Evolutionary conservation across 2,329 filamentous ascomycete species (phyloP), one percentile per base, ranked within the genome.

Genomic region (Aaosphaeria arxii): DNA sequence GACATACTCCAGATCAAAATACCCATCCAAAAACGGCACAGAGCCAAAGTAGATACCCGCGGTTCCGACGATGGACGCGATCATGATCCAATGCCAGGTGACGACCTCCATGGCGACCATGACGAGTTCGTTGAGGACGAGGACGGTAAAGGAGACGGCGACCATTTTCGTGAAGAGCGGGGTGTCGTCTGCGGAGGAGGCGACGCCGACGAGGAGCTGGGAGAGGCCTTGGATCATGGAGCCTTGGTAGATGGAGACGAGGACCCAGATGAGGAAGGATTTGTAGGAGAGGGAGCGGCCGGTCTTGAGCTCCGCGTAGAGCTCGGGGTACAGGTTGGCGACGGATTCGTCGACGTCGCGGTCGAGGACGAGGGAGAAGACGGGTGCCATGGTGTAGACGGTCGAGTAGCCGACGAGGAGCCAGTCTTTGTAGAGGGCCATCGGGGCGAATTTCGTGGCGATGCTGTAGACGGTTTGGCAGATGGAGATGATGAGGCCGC

Each of bases 391-490:
- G 11, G 94, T 99, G 74, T 99, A 99, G 5, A 96, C 80, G 0
- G 94, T 99, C 1, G 91, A 91, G 66, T 99, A 99, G 42, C 94
- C 94, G 9, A 99, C 94, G 55, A 99, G 83, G 11, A 99, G 82
- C 91, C 92, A 99, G 67, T 97, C 90, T 75, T 87, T 56, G 77
- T 97, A 99, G 6, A 99, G 76, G 30, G 92, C 94, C 60, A 95
- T 90, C 0, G 94, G 95, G 67, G 96, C 90, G 66, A 96, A 96
- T 51, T 87, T 83, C 49, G 89, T 87, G 5, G 92, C 91, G 52
- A 97, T 95, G 67, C 89, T 95, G 76, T 92, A 99, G 80, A 99
- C 91, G 1, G 94, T 97, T 74, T 99, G 94, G 62, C 91, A 96
- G 30, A 97, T 91, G 46, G 84, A 87, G 63, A 99, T 95, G 63